Conservation (phyloP, 768 basidiomycete species). For the Sporobolomyces pararoseus region DNA sequence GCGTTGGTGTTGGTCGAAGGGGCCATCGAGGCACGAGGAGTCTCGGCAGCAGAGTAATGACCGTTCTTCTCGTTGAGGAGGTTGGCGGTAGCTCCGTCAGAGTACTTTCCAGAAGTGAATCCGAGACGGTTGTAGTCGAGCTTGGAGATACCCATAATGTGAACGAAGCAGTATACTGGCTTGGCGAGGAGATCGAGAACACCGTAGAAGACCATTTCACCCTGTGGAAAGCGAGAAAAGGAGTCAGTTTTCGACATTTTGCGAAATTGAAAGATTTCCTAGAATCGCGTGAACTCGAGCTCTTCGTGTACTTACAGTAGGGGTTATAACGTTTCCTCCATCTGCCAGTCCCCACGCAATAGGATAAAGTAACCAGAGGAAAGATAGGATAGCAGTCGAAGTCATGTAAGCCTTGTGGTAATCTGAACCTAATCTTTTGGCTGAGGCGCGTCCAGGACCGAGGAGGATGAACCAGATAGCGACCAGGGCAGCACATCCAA, state of each 20-base stretch:
- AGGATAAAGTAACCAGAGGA: slow-evolving; percentile 61
- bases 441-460: slow-evolving; percentile 45
- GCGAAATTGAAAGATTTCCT: neutral
- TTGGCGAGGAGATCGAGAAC: slow-evolving; percentile 53
- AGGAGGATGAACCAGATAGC: slow-evolving; percentile 55
- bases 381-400: slow-evolving; percentile 54
- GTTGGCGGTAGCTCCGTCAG: slow-evolving; percentile 10
- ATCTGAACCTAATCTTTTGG: slow-evolving; percentile 44
- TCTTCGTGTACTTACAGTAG: slow-evolving; percentile 48
- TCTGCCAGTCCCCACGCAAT: slow-evolving; percentile 57
- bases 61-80: slow-evolving; percentile 21
- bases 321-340: slow-evolving; percentile 54
- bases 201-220: slow-evolving; percentile 52
- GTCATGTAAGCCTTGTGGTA: slow-evolving; percentile 44
- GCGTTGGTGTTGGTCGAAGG: neutral
- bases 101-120: slow-evolving; percentile 27
- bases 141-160: slow-evolving; percentile 47
- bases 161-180: slow-evolving; percentile 49
- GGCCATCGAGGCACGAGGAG: slow-evolving; percentile 20
- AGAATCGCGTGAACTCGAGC: no score
- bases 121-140: slow-evolving; percentile 47
- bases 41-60: slow-evolving; percentile 6
- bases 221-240: neutral
- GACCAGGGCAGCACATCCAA: slow-evolving; percentile 55
- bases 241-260: slow-evolving; percentile 25